Conservation (phyloP, 768 basidiomycete genomes). For the Boletus rubescentipes region DNA sequence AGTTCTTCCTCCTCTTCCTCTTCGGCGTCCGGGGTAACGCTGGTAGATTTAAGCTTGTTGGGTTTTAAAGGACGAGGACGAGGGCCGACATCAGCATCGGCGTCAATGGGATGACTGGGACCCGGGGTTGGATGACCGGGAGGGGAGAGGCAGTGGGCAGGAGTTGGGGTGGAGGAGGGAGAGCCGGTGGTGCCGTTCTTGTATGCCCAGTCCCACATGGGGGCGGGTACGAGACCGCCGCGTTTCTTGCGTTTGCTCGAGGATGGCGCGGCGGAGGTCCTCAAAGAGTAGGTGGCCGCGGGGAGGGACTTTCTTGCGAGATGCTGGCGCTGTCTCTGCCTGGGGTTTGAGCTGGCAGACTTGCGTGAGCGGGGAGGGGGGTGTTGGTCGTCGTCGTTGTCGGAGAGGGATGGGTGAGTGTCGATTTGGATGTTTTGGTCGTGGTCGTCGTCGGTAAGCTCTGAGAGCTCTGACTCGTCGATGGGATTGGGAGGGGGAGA, state of each 20-base stretch:
- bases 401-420: constrained; percentile 25
- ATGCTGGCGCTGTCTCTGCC: constrained; percentile 11
- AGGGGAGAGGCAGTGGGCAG: constrained; percentile 4
- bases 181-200: constrained; percentile 39
- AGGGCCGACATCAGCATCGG: neutral
- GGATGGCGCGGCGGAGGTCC: constrained; percentile 7
- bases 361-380: constrained; percentile 19
- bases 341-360: neutral
- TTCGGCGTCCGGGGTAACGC: constrained; percentile 31
- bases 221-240: constrained; percentile 70
- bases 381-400: constrained; percentile 22
- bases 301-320: constrained; percentile 6
- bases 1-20: constrained; percentile 44
- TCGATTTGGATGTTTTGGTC: constrained; percentile 38
- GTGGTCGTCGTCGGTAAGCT: constrained; percentile 80
- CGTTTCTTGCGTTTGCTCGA: constrained; percentile 47
- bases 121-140: neutral
- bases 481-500: constrained; percentile 45
- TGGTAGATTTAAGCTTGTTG: constrained; percentile 1
- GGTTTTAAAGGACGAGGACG: neutral
- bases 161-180: constrained; percentile 9
- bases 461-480: constrained; percentile 74
- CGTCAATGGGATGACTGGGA: constrained; percentile 6
- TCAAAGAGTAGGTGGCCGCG: constrained; percentile 1
- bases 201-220: constrained; percentile 86